Conservation (phyloP, 2,329 filamentous ascomycete species). For the Neurospora sp. region DNA sequence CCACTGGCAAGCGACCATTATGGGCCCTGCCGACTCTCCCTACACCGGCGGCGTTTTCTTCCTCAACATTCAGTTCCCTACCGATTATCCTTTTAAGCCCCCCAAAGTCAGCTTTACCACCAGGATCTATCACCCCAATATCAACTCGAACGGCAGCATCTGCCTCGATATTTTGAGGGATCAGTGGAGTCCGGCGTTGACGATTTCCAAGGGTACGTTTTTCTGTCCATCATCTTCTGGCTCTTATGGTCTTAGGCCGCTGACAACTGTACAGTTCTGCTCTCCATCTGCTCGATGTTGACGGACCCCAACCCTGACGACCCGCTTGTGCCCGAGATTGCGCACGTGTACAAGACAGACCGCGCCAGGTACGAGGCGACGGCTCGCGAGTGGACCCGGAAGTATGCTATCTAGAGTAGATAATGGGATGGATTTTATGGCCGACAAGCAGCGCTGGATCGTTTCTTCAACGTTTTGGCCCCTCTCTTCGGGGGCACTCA, state of each 20-base stretch:
- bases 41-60: conserved; percentile 99
- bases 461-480: not conserved
- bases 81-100: conserved; percentile 99
- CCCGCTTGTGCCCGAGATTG: conserved; percentile 96
- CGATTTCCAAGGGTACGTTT: conserved; percentile 85
- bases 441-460: not conserved
- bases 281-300: conserved; percentile 99
- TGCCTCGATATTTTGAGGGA: conserved; percentile 97
- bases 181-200: conserved; percentile 97
- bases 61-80: conserved; percentile 96
- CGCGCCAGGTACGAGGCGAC: conserved; percentile 91
- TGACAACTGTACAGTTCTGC: conserved; percentile 53
- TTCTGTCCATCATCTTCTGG: not conserved
- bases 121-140: conserved; percentile 99
- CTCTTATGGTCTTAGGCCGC: not conserved
- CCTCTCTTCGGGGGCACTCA: not conserved
- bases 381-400: conserved; percentile 95
- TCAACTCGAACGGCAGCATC: conserved; percentile 99
- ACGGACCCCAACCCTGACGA: conserved; percentile 99
- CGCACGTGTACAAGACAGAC: conserved; percentile 99
- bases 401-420: conserved; percentile 75
- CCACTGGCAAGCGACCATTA: conserved; percentile 99
- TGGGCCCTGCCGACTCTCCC: conserved; percentile 96
- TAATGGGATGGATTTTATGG: not conserved
- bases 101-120: conserved; percentile 99